Conservation (phyloP, 305 asterid species). For the Fraxinus sp. region DNA sequence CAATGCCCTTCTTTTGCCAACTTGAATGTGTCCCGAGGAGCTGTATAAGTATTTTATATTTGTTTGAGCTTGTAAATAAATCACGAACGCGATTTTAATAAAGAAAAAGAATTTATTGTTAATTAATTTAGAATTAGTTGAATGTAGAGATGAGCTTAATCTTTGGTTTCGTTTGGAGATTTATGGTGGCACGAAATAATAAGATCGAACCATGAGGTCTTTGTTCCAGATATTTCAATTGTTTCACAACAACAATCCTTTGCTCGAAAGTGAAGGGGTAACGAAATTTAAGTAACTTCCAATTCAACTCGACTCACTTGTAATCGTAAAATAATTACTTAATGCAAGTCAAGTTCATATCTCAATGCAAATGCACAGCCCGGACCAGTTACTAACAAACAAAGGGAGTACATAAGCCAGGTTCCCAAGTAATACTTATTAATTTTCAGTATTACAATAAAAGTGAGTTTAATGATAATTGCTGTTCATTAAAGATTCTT, state of each 20-base stretch:
- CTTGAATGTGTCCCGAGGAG: no score
- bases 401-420: not conserved
- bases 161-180: not conserved
- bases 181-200: not conserved
- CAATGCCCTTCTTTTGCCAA: no score
- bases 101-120: no score
- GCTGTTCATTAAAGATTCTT: not conserved
- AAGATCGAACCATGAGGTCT: not conserved
- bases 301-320: not conserved
- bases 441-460: not conserved
- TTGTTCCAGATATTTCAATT: not conserved
- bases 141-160: not conserved
- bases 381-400: not conserved
- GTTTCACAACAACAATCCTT: not conserved
- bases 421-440: not conserved
- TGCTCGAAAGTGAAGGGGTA: not conserved
- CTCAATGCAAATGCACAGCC: not conserved
- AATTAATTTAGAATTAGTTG: not conserved
- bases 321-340: not conserved
- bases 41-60: no score
- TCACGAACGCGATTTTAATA: not conserved
- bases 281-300: not conserved
- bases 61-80: no score
- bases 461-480: not conserved
- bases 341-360: not conserved